These are phyloP conservation scores for Venturia aucupariae DNA, from an alignment of 2,329 filamentous ascomycete genomes.

Conservation along the genomic window DNA sequence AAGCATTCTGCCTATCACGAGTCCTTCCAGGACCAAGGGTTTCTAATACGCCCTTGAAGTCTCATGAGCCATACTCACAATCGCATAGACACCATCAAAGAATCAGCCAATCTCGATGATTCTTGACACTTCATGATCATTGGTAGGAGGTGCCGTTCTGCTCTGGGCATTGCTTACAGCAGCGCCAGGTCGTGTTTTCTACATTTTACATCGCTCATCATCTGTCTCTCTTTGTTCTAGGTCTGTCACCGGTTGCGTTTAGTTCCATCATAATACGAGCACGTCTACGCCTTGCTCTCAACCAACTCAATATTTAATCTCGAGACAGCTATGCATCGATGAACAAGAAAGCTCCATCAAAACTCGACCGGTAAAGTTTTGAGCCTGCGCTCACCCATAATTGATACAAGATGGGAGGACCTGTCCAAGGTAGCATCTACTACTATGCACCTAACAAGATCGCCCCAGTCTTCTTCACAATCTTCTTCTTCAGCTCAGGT, in stretches of 20 bases:
- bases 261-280: background rate
- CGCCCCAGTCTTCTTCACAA: slow-evolving; percentile 45
- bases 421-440: slow-evolving; percentile 22
- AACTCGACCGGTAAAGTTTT: background rate
- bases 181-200: background rate
- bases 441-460: slow-evolving; percentile 46
- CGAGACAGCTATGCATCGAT: background rate
- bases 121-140: background rate
- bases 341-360: background rate
- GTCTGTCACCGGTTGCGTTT: background rate
- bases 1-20: background rate
- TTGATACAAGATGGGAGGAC: background rate
- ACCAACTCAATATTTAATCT: background rate
- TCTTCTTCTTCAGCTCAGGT: slow-evolving; percentile 39
- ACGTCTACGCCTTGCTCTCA: background rate
- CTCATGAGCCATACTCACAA: background rate
- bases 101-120: background rate
- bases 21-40: background rate
- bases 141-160: background rate
- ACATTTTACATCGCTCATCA: background rate
- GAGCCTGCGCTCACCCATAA: background rate
- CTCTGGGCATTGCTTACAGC: background rate
- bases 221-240: background rate
- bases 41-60: background rate
- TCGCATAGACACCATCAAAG: background rate